Percentiles rank a stretch among this genome's conserved stretches.
Conservation (phyloP, 306 rosid genomes). For the Crotalaria pallida region DNA sequence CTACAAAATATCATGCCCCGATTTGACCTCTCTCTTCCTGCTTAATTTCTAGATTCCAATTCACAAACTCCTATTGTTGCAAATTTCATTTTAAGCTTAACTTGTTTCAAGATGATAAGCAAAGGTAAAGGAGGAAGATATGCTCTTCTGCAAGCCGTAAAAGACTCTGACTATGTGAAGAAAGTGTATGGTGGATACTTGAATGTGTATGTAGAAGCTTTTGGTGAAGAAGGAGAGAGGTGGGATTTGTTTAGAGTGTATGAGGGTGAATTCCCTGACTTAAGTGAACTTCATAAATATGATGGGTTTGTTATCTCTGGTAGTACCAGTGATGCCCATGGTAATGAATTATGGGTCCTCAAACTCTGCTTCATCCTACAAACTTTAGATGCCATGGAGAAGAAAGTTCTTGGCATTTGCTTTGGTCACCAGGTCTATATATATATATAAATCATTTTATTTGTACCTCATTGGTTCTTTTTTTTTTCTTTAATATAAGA, state of each 20-base stretch:
- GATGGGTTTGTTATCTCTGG: slow-evolving; percentile 63
- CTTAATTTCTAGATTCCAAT: not conserved
- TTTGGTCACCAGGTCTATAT: slow-evolving; percentile 65
- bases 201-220: slow-evolving; percentile 45
- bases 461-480: not conserved
- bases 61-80: not conserved
- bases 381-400: slow-evolving; percentile 52
- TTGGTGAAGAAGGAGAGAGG: slow-evolving; percentile 55
- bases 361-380: slow-evolving; percentile 53
- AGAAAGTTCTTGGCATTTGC: slow-evolving; percentile 70
- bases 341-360: slow-evolving; percentile 53
- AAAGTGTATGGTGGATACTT: slow-evolving; percentile 57
- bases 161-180: slow-evolving; percentile 56
- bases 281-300: slow-evolving; percentile 35
- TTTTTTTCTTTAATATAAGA: not conserved
- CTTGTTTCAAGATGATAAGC: not conserved
- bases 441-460: not conserved
- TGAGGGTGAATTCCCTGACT: slow-evolving; percentile 54
- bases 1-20: not conserved
- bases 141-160: slow-evolving; percentile 50
- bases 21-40: not conserved
- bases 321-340: slow-evolving; percentile 56
- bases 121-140: slow-evolving; percentile 26
- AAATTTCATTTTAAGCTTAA: not conserved
- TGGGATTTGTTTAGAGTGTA: slow-evolving; percentile 63